Evolutionary conservation across 1,139 yeast genomes (phyloP).

Genomic region (Sugiyamaella pinicola): DNA sequence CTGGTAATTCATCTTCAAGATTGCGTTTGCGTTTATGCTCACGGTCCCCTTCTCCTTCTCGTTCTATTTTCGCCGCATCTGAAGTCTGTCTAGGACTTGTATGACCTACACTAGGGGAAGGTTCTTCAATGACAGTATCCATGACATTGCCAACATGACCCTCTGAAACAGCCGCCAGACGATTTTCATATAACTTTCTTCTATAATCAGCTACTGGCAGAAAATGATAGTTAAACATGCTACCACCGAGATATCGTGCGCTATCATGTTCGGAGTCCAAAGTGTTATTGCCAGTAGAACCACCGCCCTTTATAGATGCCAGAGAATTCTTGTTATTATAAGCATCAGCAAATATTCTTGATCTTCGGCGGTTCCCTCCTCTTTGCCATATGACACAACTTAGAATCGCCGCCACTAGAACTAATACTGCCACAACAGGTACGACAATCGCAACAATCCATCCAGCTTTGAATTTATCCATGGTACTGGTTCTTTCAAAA

Average conservation of each 20-base stretch:
- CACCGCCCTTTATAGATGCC: slow-evolving; percentile 11
- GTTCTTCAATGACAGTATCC: not conserved
- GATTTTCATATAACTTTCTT: slow-evolving; percentile 3
- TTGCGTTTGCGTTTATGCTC: not conserved
- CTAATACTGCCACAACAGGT: slow-evolving; percentile 33
- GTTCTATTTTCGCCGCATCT: not conserved
- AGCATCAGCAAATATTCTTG: slow-evolving; percentile 3
- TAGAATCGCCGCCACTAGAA: slow-evolving; percentile 23
- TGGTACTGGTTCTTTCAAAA: slow-evolving; percentile 4
- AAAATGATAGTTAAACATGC: slow-evolving; percentile 10
- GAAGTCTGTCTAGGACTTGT: not conserved
- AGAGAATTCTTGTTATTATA: not conserved
- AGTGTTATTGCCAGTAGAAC: not conserved
- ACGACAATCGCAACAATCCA: slow-evolving; percentile 39
- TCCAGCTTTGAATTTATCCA: slow-evolving; percentile 20
- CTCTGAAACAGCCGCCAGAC: slow-evolving; percentile 10
- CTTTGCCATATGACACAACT: slow-evolving; percentile 19
- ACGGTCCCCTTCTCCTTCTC: not conserved
- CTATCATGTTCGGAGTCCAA: not conserved
- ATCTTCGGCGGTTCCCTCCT: slow-evolving; percentile 7
- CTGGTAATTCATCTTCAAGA: not conserved
- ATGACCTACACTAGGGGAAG: not conserved
- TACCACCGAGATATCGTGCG: slow-evolving; percentile 7
- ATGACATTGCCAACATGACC: not conserved
- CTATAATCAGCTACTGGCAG: slow-evolving; percentile 15